A percentile compares a stretch with the other conserved stretches of the same genome.
phyloP scores from a whole-genome alignment of 2,329 filamentous ascomycete species.

The Fusarium fracticaudum region DNA sequence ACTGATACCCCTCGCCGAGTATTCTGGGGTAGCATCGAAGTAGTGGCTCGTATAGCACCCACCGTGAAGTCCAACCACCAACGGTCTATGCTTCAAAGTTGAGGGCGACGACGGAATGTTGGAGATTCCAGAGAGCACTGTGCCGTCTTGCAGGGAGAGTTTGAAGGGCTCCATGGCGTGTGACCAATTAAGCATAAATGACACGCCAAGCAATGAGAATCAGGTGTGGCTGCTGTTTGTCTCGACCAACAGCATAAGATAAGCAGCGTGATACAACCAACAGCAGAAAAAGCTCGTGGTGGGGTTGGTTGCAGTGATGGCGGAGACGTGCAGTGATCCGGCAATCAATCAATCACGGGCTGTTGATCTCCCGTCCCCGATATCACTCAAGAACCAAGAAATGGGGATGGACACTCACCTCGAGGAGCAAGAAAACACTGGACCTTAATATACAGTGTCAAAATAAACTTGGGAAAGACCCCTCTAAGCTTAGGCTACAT shows the following conservation, averaged over 20 bases:
- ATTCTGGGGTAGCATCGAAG: constrained; percentile 29
- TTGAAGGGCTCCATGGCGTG: constrained; percentile 24
- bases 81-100: constrained; percentile 16
- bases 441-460: too few relatives aligned
- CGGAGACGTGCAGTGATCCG: background rate
- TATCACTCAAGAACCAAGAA: background rate
- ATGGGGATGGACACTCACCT: background rate
- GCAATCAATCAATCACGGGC: background rate
- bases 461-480: too few relatives aligned
- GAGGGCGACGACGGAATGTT: constrained; percentile 19
- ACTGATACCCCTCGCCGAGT: constrained; percentile 23
- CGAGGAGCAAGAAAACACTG: too few relatives aligned
- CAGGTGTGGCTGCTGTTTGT: background rate
- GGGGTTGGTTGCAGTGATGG: background rate
- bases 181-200: background rate
- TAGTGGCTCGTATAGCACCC: constrained; percentile 34
- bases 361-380: constrained; percentile 1
- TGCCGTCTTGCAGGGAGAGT: constrained; percentile 17
- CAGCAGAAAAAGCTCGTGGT: background rate
- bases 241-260: background rate
- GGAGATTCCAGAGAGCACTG: constrained; percentile 22
- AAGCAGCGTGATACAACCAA: background rate
- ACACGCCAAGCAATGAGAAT: background rate
- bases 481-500: too few relatives aligned
- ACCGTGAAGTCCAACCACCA: constrained; percentile 35